Conservation (phyloP, 495 filamentous ascomycete genomes). For the Penicillium coprophilum region DNA sequence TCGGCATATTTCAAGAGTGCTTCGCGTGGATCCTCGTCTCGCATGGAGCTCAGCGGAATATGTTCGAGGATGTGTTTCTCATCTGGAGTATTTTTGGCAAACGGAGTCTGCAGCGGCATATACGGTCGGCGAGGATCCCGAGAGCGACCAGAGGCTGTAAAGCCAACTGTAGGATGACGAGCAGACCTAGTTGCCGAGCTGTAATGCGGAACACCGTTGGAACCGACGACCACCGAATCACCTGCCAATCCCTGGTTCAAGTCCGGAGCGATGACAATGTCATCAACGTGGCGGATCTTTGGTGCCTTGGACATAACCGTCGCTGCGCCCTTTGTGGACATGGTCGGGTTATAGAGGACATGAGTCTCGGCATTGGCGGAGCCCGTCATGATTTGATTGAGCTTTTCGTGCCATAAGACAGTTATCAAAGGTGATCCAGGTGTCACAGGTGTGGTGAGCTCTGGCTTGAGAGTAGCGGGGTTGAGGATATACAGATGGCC, state of each 20-base stretch:
- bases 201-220: conserved; percentile 46
- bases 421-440: conserved; percentile 77
- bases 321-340: conserved; percentile 77
- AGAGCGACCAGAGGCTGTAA: conserved; percentile 76
- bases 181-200: conserved; percentile 54
- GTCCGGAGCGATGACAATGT: conserved; percentile 86
- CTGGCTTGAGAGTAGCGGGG: conserved; percentile 78
- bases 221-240: conserved; percentile 70
- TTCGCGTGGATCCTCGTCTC: conserved; percentile 94
- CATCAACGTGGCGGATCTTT: conserved; percentile 91
- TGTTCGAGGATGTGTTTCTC: conserved; percentile 82
- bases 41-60: conserved; percentile 89
- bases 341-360: conserved; percentile 83
- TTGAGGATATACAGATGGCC: conserved; percentile 93
- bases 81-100: conserved; percentile 87
- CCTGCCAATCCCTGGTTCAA: conserved; percentile 72
- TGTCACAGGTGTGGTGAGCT: conserved; percentile 83
- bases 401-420: conserved; percentile 86
- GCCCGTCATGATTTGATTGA: conserved; percentile 95
- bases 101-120: conserved; percentile 81
- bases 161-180: conserved; percentile 68
- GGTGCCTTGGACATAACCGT: conserved; percentile 90
- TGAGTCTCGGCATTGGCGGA: conserved; percentile 87
- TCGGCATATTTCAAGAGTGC: conserved; percentile 94
- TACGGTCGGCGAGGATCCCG: conserved; percentile 80